Percentiles rank a stretch among this genome's conserved stretches.
These are phyloP conservation scores for Thamnidium elegans DNA, from an alignment of 192 early-diverging fungal species.

Conservation along the genomic window DNA sequence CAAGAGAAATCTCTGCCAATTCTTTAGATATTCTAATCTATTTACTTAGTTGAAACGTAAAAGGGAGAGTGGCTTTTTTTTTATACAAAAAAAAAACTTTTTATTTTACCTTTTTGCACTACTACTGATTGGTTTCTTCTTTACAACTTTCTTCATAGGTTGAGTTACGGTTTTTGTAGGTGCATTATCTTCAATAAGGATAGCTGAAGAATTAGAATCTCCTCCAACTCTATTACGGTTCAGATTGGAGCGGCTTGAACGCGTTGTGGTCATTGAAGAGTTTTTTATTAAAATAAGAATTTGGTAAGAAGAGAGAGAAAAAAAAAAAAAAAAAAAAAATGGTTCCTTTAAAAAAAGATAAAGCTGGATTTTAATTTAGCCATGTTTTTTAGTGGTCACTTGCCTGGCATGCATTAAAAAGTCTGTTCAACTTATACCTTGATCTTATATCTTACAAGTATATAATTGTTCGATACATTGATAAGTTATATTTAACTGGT, in stretches of 20 bases:
- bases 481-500: too few species aligned
- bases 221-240: background rate
- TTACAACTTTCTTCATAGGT: conserved; percentile 3
- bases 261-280: conserved; percentile 14
- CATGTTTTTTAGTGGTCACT: too few species aligned
- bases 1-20: conserved; percentile 92
- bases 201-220: background rate
- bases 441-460: too few species aligned
- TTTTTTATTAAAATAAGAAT: background rate
- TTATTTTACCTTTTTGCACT: conserved; percentile 58
- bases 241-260: conserved; percentile 1
- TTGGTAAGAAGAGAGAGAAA: background rate
- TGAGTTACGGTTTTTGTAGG: conserved; percentile 1
- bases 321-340: conserved; percentile 17
- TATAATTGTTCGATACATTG: too few species aligned
- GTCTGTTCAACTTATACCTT: too few species aligned
- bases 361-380: too few species aligned
- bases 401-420: too few species aligned
- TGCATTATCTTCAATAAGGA: background rate
- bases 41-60: conserved; percentile 12
- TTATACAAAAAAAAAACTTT: conserved; percentile 3
- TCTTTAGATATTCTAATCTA: conserved; percentile 87
- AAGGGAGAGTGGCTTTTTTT: conserved; percentile 5
- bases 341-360: too few species aligned
- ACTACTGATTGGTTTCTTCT: conserved; percentile 47